Evolutionary conservation across 768 basidiomycete genomes (phyloP).

Genomic region (Naganishia kalamii): DNA sequence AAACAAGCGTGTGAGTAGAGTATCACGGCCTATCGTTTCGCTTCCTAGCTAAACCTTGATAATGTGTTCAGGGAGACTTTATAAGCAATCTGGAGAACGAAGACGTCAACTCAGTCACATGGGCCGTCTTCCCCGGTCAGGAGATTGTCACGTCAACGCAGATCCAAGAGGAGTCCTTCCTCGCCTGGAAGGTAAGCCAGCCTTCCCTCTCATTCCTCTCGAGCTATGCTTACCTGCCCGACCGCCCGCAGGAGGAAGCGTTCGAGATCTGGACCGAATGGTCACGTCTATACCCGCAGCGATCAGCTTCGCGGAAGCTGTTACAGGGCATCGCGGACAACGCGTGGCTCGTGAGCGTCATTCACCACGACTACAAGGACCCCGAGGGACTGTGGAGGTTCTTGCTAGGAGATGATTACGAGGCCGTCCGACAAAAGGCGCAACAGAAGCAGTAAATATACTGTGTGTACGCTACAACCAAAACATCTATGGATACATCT

Average conservation of each 20-base stretch:
- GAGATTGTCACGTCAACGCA: constrained; percentile 95
- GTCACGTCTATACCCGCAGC: constrained; percentile 77
- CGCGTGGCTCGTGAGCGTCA: constrained; percentile 83
- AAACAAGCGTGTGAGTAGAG: constrained; percentile 60
- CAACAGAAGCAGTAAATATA: background rate
- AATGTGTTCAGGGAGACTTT: constrained; percentile 59
- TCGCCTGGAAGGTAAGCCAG: constrained; percentile 81
- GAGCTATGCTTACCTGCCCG: background rate
- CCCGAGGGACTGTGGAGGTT: constrained; percentile 76
- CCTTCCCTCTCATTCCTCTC: background rate
- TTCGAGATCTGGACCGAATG: constrained; percentile 94
- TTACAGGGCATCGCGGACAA: constrained; percentile 64
- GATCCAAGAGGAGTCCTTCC: constrained; percentile 88
- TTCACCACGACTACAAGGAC: constrained; percentile 88
- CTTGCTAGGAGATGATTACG: constrained; percentile 50
- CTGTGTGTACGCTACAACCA: background rate
- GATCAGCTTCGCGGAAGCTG: constrained; percentile 64
- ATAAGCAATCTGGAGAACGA: constrained; percentile 70
- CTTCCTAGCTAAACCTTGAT: background rate
- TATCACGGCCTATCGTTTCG: background rate
- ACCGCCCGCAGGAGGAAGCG: constrained; percentile 69
- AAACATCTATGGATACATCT: too few species aligned
- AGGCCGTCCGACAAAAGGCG: background rate
- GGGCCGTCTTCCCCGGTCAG: constrained; percentile 96
- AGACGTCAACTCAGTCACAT: constrained; percentile 89